Evolutionary conservation across 768 basidiomycete species (phyloP), one percentile per base, ranked within the genome.

Genomic region (Lanmaoa pseudosensibilis): DNA sequence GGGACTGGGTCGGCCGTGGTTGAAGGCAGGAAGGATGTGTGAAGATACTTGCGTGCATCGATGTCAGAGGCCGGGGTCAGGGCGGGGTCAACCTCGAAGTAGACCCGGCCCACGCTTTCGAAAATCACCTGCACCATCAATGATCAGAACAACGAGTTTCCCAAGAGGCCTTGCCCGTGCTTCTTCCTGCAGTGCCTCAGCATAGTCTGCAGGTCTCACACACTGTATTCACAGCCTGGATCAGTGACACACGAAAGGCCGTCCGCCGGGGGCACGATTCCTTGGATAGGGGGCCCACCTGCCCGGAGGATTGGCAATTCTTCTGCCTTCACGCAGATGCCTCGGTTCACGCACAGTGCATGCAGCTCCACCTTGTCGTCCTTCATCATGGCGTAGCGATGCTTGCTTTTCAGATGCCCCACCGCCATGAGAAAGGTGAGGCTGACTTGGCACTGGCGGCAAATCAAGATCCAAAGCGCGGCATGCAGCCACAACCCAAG

Each of bases 1-100:
- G 39, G n/a, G 16, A 45, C 13, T 4, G 2, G 4, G 33, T 55
- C n/a, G 5, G 13, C 10, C 5, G 0, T 10, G 7, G 12, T 27
- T n/a, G 12, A 10, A 9, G 54, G 54, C 21, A 50, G 33, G 27
- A 55, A 55, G 2, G 47, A 27, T 5, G 2, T 3, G 8, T 16
- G 55, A 3, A 56, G 45, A 37, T 56, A 52, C 8, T 19, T 12
- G 6, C 38, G 50, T 5, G 36, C 7, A 23, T 46, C 45, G 12
- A 41, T 1, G 16, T 56, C 13, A 2, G 37, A 40, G 7, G 16
- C 2, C 8, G 16, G 6, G 11, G 49, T 25, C n/a, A 50, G 19
- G 13, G 19, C 10, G 27, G 50, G 32, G 32, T 56, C 45, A 8
- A 56, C 55, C 38, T 56, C 55, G 18, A 56, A 56, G 15, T 52